phyloP scores from a whole-genome alignment of 805 yeast genomes.

The Metschnikowia baotianmanensis region DNA sequence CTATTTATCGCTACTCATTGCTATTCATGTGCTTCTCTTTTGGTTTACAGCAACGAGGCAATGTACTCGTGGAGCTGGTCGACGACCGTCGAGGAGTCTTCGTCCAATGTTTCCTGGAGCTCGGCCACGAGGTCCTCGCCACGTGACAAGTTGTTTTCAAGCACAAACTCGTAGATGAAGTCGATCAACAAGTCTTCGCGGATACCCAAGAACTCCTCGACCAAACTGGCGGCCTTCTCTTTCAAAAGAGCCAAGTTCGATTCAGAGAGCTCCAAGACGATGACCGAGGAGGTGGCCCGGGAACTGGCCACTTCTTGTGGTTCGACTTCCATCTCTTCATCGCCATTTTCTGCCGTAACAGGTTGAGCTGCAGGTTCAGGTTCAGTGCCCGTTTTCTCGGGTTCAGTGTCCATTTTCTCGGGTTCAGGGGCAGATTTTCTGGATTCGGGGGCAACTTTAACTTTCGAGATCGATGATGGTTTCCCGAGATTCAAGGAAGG shows the following conservation, averaged over 20 bases:
- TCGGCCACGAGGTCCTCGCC: constrained; percentile 41
- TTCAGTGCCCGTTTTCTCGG: too few relatives aligned
- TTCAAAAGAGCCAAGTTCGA: constrained; percentile 24
- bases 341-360: too few relatives aligned
- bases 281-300: not conserved
- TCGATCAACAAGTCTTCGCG: constrained; percentile 49
- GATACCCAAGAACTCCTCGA: constrained; percentile 54
- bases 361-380: too few relatives aligned
- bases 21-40: not conserved
- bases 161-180: constrained; percentile 40
- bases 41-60: not conserved
- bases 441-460: not conserved
- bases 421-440: not conserved
- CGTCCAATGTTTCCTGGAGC: constrained; percentile 50
- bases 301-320: too few relatives aligned
- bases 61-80: constrained; percentile 29
- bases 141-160: constrained; percentile 27
- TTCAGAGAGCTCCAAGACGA: constrained; percentile 2
- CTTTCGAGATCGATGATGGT: not conserved
- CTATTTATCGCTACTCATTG: not conserved
- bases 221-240: constrained; percentile 37
- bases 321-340: too few relatives aligned
- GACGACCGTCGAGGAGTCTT: constrained; percentile 43
- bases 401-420: too few relatives aligned
- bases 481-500: not conserved